Conservation (phyloP, 768 basidiomycete species). For the Leccinum disarticulatum region DNA sequence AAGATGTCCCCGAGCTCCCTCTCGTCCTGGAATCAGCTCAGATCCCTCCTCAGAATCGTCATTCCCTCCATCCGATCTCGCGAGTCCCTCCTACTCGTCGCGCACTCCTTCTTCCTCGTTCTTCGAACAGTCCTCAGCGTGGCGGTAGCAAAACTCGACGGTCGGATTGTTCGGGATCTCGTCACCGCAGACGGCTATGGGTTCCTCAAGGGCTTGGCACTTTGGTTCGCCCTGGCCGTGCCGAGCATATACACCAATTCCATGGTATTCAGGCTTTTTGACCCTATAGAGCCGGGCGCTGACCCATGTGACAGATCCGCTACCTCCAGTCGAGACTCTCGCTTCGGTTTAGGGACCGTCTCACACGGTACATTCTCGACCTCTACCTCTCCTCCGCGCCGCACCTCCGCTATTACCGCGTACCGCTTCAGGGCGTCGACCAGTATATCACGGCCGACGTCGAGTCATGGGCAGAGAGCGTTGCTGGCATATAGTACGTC, state of each 20-base stretch:
- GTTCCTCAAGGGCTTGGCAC: slow-evolving; percentile 74
- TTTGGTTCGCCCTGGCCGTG: slow-evolving; percentile 90
- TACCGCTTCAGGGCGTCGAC: slow-evolving; percentile 72
- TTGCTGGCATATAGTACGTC: slow-evolving; percentile 87
- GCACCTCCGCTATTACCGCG: slow-evolving; percentile 67
- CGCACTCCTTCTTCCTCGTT: slow-evolving; percentile 86
- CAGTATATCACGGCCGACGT: slow-evolving; percentile 95
- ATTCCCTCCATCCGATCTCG: slow-evolving; percentile 63
- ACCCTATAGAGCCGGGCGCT: not conserved
- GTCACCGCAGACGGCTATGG: slow-evolving; percentile 85
- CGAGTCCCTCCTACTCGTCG: slow-evolving; percentile 68
- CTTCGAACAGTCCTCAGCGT: slow-evolving; percentile 86
- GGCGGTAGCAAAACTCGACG: slow-evolving; percentile 85
- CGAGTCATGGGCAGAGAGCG: slow-evolving; percentile 81
- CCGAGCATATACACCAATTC: slow-evolving; percentile 96
- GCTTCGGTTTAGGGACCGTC: slow-evolving; percentile 75
- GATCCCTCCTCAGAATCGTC: slow-evolving; percentile 69
- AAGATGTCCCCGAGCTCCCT: slow-evolving; percentile 57
- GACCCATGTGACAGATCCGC: not conserved
- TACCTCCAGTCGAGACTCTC: slow-evolving; percentile 87
- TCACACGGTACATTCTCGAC: slow-evolving; percentile 90
- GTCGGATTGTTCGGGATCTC: slow-evolving; percentile 83
- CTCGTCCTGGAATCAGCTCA: slow-evolving; percentile 69
- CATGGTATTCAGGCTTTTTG: slow-evolving; percentile 54
- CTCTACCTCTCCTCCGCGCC: slow-evolving; percentile 81